Conservation (phyloP, 2,329 filamentous ascomycete genomes). For the Ceratocystis eucalypticola region DNA sequence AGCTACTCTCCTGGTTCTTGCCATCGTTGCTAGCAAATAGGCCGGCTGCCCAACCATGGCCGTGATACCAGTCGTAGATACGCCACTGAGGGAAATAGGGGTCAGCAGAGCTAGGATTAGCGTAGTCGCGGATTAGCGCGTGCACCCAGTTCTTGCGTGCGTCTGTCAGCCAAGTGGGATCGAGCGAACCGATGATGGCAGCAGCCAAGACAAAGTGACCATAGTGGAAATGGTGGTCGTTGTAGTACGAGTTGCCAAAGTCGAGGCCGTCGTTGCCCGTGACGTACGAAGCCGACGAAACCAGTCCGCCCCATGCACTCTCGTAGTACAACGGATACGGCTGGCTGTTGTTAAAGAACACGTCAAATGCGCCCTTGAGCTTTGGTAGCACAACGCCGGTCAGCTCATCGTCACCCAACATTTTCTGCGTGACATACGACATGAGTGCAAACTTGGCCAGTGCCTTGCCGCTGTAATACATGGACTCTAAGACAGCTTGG, state of each 20-base stretch:
- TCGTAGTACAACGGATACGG: constrained; percentile 53
- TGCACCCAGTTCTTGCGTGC: constrained; percentile 71
- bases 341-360: constrained; percentile 55
- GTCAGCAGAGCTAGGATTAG: constrained; percentile 61
- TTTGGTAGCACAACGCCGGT: constrained; percentile 44
- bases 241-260: constrained; percentile 84
- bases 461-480: constrained; percentile 86
- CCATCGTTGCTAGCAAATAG: constrained; percentile 58
- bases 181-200: constrained; percentile 67
- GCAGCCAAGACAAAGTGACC: constrained; percentile 84
- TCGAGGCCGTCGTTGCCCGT: constrained; percentile 59
- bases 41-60: constrained; percentile 85
- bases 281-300: constrained; percentile 59
- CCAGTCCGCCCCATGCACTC: constrained; percentile 65
- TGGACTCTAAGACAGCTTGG: constrained; percentile 65
- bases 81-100: constrained; percentile 68
- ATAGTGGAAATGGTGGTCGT: constrained; percentile 63
- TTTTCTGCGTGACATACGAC: constrained; percentile 49
- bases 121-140: constrained; percentile 65
- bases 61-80: constrained; percentile 86
- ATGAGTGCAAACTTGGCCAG: constrained; percentile 64
- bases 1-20: constrained; percentile 76
- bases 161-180: constrained; percentile 53
- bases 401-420: constrained; percentile 45
- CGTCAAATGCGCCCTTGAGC: constrained; percentile 52